Evolutionary conservation across 805 yeast genomes (phyloP), one percentile per base, ranked within the genome.

Genomic region (Candida rishiriensis): DNA sequence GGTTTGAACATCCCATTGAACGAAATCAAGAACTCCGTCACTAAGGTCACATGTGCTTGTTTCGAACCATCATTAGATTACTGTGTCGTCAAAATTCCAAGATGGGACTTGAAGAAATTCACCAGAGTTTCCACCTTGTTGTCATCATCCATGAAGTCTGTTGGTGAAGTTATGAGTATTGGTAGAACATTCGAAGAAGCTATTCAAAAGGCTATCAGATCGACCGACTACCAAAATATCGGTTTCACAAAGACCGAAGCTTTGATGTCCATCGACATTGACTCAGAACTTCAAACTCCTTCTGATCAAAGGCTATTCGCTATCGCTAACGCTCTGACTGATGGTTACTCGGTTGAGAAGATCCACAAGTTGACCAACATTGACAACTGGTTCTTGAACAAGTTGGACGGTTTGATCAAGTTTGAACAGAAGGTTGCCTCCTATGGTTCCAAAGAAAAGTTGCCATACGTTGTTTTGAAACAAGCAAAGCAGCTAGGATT

Each of bases 171-270:
- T 42, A 91, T 91, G 99, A 79, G 91, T 55, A 88, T 91, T 61
- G 99, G 99, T 61, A 79, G 99, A 67, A 91, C 95, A 26, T 91
- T 91, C 55, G 99, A 91, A 69, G 99, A 91, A 66, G 96, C 97
- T 10, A 87, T 91, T 53, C 99, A 93, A 68, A 91, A 91, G 71
- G 99, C 98, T 46, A 89, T 93, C 55, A 79, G 99, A 68, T 86
- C 96, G 14, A 89, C 96, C 30, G 99, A 93, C 64, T 91, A 93
- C 68, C 95, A 86, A 52, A 93, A 93, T 74, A 72, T 89, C 57
- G 99, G 99, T 48, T 93, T 93, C 81, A 83, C 78, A 64, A 81
- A 83, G 58, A 86, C 95, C 41, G 77, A 76, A 46, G 90, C 93
- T 30, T 78, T 88, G 55, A 82, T 88, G 89, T 84, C 93, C 31